Percentiles rank a stretch among this genome's conserved stretches.
Evolutionary conservation across 495 filamentous ascomycete genomes (phyloP).

Genomic region (Lineolata rhizophorae): DNA sequence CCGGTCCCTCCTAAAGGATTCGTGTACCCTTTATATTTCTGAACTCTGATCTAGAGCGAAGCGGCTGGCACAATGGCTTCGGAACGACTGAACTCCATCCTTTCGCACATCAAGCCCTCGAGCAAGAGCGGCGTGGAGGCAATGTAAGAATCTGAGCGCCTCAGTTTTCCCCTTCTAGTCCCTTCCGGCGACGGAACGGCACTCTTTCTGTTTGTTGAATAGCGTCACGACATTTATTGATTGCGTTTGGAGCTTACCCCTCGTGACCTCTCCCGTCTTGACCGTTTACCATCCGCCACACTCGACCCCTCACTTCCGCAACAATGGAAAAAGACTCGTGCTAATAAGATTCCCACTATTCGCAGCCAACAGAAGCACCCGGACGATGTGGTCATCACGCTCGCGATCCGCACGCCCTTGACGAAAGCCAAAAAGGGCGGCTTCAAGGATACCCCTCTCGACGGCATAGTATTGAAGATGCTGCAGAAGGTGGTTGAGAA

Average conservation of each 20-base stretch:
- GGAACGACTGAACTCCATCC: conserved; percentile 66
- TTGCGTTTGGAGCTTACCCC: too few relatives aligned
- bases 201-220: conserved; percentile 1
- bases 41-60: too few relatives aligned
- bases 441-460: conserved; percentile 85
- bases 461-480: conserved; percentile 60
- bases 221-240: conserved; percentile 4
- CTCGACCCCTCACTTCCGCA: too few relatives aligned
- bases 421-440: conserved; percentile 69
- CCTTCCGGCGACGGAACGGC: background rate
- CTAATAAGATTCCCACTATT: conserved; percentile 3
- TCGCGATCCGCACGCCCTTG: conserved; percentile 68
- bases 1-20: too few relatives aligned
- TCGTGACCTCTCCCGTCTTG: too few relatives aligned
- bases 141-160: conserved; percentile 37
- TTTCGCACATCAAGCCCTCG: conserved; percentile 63
- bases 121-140: conserved; percentile 36
- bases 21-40: too few relatives aligned
- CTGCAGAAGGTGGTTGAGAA: conserved; percentile 53
- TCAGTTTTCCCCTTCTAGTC: background rate
- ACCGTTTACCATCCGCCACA: too few relatives aligned
- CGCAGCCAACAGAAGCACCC: conserved; percentile 74
- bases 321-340: conserved; percentile 1
- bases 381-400: conserved; percentile 90
- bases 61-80: conserved; percentile 67